phyloP scores from a whole-genome alignment of 148 eudicot genomes.

The Vaccinium vitisidaea region DNA sequence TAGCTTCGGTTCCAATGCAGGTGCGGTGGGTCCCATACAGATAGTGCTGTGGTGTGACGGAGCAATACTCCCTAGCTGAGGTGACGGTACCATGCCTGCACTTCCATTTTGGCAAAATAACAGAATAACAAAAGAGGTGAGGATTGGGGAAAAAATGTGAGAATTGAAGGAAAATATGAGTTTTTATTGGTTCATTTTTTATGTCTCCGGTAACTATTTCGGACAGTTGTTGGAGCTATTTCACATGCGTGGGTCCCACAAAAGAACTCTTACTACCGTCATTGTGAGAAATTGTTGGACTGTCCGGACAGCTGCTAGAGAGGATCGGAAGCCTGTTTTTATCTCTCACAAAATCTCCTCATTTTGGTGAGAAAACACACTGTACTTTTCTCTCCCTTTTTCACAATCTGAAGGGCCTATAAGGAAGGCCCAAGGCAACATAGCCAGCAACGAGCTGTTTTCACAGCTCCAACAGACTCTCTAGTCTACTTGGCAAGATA shows the following conservation, averaged over 20 bases:
- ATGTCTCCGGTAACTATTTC: too few relatives aligned
- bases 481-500: neutral
- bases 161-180: neutral
- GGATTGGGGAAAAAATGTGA: too few relatives aligned
- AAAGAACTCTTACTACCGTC: neutral
- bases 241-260: neutral
- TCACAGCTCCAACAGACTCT: neutral
- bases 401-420: neutral
- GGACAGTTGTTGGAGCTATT: neutral
- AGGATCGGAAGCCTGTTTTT: neutral
- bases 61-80: too few relatives aligned
- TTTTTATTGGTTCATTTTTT: neutral
- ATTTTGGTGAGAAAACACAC: neutral
- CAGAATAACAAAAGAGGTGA: too few relatives aligned
- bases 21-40: too few relatives aligned
- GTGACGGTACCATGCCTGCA: too few relatives aligned
- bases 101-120: too few relatives aligned
- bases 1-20: too few relatives aligned
- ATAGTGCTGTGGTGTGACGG: too few relatives aligned
- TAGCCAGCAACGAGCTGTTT: neutral
- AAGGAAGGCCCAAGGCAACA: neutral
- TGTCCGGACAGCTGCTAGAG: too few relatives aligned
- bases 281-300: neutral
- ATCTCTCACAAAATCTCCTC: neutral
- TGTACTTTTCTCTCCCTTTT: neutral